phyloP scores from a whole-genome alignment of 2,329 filamentous ascomycete genomes.

The Diaporthe sp. region DNA sequence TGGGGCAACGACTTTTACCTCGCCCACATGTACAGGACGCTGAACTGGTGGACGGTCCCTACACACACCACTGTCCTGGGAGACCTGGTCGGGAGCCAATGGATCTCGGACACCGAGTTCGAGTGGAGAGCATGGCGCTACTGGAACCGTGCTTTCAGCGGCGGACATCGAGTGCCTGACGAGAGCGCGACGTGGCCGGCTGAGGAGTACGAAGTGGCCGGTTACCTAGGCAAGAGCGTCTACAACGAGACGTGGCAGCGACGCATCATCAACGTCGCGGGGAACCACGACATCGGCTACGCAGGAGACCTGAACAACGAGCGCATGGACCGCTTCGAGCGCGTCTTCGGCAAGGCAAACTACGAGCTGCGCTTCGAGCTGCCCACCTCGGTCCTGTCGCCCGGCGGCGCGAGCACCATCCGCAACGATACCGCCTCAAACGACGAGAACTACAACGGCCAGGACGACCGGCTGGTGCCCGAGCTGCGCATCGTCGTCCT shows the following conservation, averaged over 20 bases:
- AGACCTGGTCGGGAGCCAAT: constrained; percentile 94
- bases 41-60: constrained; percentile 87
- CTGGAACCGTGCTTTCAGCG: constrained; percentile 85
- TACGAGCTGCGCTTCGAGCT: constrained; percentile 86
- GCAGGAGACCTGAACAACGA: constrained; percentile 88
- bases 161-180: constrained; percentile 73
- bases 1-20: constrained; percentile 96
- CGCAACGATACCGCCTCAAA: constrained; percentile 41
- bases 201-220: constrained; percentile 64
- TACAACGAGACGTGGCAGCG: constrained; percentile 75
- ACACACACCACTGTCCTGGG: constrained; percentile 92
- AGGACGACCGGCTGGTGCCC: constrained; percentile 66
- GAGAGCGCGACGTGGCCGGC: constrained; percentile 64
- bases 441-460: constrained; percentile 58
- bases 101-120: constrained; percentile 91
- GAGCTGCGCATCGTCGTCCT: constrained; percentile 87
- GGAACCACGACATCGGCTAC: constrained; percentile 98
- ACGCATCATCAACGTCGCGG: constrained; percentile 88
- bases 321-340: constrained; percentile 85
- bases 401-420: constrained; percentile 56
- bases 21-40: constrained; percentile 87
- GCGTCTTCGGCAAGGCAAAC: constrained; percentile 87
- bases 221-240: constrained; percentile 60
- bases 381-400: constrained; percentile 57
- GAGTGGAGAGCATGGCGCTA: constrained; percentile 78